Evolutionary conservation across 306 rosid genomes (phyloP).

Genomic region (Mucuna pruriens): DNA sequence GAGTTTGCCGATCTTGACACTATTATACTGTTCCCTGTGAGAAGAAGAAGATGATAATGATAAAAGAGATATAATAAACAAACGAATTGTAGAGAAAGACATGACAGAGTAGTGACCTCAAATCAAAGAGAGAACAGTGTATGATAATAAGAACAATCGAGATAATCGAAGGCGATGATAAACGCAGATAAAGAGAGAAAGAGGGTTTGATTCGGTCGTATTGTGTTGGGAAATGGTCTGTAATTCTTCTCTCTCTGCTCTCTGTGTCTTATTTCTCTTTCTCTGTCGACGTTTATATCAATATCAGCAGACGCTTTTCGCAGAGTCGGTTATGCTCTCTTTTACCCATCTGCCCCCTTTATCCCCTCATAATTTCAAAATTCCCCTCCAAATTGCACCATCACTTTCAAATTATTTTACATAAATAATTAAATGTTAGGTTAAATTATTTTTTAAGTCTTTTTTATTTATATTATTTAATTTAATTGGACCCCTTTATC

Average conservation of each 20-base stretch:
- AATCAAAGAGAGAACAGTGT: conserved; percentile 39
- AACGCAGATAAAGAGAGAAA: conserved; percentile 3
- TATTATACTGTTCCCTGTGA: conserved; percentile 24
- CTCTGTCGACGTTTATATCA: conserved; percentile 27
- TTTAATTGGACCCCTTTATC: no score
- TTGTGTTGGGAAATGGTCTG: conserved; percentile 19
- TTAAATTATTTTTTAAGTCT: no score
- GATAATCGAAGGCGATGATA: conserved; percentile 12
- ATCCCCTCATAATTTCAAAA: background rate
- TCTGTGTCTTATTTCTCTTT: background rate
- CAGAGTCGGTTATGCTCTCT: conserved; percentile 8
- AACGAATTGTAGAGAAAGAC: background rate
- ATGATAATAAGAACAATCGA: background rate
- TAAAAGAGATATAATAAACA: background rate
- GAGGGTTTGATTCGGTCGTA: conserved; percentile 37
- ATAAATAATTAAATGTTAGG: no score
- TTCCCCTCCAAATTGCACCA: background rate
- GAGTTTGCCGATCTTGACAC: conserved; percentile 21
- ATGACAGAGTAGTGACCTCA: conserved; percentile 27
- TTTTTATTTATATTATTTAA: no score
- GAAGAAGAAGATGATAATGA: background rate
- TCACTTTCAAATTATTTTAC: background rate
- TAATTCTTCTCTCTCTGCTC: conserved; percentile 6
- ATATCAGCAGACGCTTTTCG: background rate
- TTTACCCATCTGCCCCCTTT: background rate